Evolutionary conservation across 305 asterid species (phyloP).

Genomic region (Fraxinus angustifolia): DNA sequence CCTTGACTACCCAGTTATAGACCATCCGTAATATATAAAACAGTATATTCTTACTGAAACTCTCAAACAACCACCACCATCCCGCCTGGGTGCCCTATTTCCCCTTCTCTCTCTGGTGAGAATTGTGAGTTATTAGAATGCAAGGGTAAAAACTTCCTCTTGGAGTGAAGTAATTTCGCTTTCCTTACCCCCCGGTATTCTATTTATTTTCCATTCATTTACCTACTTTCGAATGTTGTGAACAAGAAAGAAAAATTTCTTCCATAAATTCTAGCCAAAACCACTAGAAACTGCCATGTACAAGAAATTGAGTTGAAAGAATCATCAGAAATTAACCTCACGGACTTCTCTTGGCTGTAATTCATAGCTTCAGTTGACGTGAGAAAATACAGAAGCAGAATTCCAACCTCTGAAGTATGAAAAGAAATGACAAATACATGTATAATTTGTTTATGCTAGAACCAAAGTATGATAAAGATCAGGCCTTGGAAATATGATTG

Average conservation of each 20-base stretch:
- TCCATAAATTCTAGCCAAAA: background rate
- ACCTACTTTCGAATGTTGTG: background rate
- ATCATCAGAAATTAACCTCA: constrained; percentile 32
- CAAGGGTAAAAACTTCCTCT: background rate
- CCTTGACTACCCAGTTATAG: background rate
- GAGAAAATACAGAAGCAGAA: constrained; percentile 3
- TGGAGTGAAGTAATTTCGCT: background rate
- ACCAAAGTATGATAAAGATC: background rate
- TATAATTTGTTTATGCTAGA: background rate
- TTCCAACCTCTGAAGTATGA: constrained; percentile 8
- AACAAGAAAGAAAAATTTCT: background rate
- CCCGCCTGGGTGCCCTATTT: background rate
- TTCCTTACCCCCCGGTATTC: background rate
- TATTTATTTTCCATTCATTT: background rate
- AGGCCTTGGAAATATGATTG: background rate
- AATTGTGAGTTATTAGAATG: background rate
- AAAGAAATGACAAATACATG: background rate
- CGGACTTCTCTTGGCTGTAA: constrained; percentile 38
- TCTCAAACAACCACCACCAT: background rate
- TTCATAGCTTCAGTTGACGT: constrained; percentile 34
- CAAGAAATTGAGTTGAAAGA: background rate
- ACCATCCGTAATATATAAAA: background rate
- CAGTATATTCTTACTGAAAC: background rate
- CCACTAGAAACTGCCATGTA: background rate
- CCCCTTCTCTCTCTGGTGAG: background rate